A percentile compares a stretch with the other conserved stretches of the same genome.
Evolutionary conservation across 495 filamentous ascomycete species (phyloP).

Genomic region (Aspergillus panamensis): DNA sequence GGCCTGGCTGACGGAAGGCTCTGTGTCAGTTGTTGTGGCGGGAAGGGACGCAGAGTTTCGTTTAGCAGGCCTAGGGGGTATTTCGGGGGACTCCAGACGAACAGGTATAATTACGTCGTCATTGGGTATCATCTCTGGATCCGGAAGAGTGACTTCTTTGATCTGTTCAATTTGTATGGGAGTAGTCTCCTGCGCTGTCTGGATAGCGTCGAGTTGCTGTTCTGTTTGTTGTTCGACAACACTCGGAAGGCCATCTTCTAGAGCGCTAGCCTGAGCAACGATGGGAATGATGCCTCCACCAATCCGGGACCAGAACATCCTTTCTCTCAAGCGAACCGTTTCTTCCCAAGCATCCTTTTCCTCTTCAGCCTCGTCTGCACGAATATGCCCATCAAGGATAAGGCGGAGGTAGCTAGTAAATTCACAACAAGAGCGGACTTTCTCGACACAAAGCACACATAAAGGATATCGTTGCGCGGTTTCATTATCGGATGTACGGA

Average conservation of each 20-base stretch:
- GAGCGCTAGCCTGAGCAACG: constrained; percentile 29
- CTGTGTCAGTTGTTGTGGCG: neutral
- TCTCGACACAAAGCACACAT: constrained; percentile 78
- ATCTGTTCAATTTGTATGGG: neutral
- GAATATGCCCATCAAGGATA: constrained; percentile 84
- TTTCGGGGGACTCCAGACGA: too few species aligned
- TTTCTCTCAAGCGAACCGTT: constrained; percentile 78
- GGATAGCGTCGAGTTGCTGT: neutral
- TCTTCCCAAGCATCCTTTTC: constrained; percentile 90
- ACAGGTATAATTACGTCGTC: too few species aligned
- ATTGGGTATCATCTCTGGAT: too few species aligned
- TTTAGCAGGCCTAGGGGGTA: neutral
- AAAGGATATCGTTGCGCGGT: constrained; percentile 85
- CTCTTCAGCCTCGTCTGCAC: constrained; percentile 68
- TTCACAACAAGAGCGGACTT: constrained; percentile 85
- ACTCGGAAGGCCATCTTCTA: constrained; percentile 8
- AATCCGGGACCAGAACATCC: constrained; percentile 94
- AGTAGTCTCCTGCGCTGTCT: neutral
- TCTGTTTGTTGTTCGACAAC: neutral
- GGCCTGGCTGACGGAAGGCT: neutral
- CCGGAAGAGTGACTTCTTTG: too few species aligned
- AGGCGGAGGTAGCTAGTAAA: constrained; percentile 87
- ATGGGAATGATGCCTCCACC: constrained; percentile 82
- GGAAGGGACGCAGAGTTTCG: neutral
- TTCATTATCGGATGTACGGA: constrained; percentile 80